phyloP scores from a whole-genome alignment of 148 eudicot genomes.

The Camellia lanceoleosa region DNA sequence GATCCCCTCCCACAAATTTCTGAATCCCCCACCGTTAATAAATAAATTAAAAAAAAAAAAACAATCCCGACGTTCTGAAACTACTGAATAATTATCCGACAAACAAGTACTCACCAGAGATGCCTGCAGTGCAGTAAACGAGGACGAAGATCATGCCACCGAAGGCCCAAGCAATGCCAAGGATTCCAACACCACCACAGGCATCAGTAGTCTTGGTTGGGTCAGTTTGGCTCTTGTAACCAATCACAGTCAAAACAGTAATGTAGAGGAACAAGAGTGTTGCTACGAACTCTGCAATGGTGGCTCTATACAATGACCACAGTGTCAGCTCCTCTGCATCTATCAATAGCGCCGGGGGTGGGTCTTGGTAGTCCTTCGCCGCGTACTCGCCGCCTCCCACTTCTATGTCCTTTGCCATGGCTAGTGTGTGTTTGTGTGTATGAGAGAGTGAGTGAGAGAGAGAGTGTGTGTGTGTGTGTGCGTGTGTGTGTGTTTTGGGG shows the following conservation, averaged over 20 bases:
- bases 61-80: no score
- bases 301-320: conserved; percentile 43
- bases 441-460: neutral
- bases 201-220: neutral
- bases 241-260: conserved; percentile 37
- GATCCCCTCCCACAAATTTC: no score
- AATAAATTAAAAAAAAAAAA: no score
- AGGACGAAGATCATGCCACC: conserved; percentile 51
- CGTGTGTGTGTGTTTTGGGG: no score
- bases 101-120: conserved; percentile 28
- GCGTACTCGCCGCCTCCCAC: conserved; percentile 12
- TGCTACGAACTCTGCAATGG: conserved; percentile 41
- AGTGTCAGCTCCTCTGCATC: conserved; percentile 30
- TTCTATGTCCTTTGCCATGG: conserved; percentile 36
- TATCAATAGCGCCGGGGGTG: conserved; percentile 40
- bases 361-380: conserved; percentile 42
- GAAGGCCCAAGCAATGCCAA: conserved; percentile 54
- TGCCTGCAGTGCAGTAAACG: conserved; percentile 56
- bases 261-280: conserved; percentile 37
- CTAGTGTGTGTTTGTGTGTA: neutral
- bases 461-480: no score
- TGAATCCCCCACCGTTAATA: no score
- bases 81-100: no score
- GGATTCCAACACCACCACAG: conserved; percentile 46
- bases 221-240: conserved; percentile 24